phyloP scores from a whole-genome alignment of 1,284 basidiomycete species.

The Omphalotus olearius region DNA sequence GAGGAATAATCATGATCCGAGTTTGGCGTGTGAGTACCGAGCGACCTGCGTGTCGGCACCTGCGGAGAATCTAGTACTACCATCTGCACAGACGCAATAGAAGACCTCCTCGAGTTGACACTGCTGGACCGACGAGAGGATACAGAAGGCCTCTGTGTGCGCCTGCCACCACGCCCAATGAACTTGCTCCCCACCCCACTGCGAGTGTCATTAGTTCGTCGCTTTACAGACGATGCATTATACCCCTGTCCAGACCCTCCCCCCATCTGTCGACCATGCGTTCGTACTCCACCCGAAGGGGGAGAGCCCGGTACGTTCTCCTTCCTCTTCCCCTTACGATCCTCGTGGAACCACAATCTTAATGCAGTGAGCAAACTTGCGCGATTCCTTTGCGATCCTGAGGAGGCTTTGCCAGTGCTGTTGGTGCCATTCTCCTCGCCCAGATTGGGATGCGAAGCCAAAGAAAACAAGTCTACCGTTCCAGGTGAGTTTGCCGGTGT shows the following conservation, averaged over 20 bases:
- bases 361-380: conserved; percentile 72
- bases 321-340: conserved; percentile 73
- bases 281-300: conserved; percentile 4
- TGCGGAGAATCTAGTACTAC: conserved; percentile 56
- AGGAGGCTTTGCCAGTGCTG: conserved; percentile 22
- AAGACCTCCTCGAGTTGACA: conserved; percentile 74
- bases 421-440: conserved; percentile 22
- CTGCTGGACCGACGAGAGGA: conserved; percentile 79
- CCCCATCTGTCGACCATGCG: conserved; percentile 6
- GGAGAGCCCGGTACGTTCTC: conserved; percentile 23
- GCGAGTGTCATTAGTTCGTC: conserved; percentile 27
- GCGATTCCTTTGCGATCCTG: conserved; percentile 43
- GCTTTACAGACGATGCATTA: conserved; percentile 36
- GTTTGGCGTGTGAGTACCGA: conserved; percentile 73
- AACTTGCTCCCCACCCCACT: conserved; percentile 16
- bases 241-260: conserved; percentile 17
- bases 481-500: conserved; percentile 53
- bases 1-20: conserved; percentile 75
- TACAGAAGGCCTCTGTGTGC: conserved; percentile 57
- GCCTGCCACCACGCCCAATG: conserved; percentile 35
- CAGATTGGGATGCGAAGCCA: conserved; percentile 47
- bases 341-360: conserved; percentile 78
- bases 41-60: conserved; percentile 50
- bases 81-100: conserved; percentile 60
- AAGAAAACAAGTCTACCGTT: conserved; percentile 37